Conservation (phyloP, 495 filamentous ascomycete species). For the Trypethelium eluteriae region DNA sequence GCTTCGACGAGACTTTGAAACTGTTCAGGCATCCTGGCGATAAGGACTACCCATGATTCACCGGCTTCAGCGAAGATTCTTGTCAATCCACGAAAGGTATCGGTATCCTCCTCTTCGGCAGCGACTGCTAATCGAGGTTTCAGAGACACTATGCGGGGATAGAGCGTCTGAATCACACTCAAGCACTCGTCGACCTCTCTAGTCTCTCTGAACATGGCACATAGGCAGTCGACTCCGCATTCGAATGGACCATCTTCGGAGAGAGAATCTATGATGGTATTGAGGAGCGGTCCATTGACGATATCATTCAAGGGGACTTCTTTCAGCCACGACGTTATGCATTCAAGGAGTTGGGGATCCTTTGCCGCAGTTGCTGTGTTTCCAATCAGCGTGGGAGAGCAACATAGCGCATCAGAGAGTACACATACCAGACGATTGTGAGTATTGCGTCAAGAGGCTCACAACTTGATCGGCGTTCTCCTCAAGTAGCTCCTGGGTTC, state of each 20-base stretch:
- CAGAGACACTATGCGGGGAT: slow-evolving; percentile 72
- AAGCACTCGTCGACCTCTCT: slow-evolving; percentile 84
- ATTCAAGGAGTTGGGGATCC: slow-evolving; percentile 86
- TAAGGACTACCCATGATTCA: slow-evolving; percentile 84
- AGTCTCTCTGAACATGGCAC: slow-evolving; percentile 84
- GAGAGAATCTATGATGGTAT: slow-evolving; percentile 69
- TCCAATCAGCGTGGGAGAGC: slow-evolving; percentile 12
- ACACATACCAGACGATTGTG: slow-evolving; percentile 76
- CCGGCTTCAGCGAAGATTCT: slow-evolving; percentile 88
- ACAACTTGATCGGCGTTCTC: slow-evolving; percentile 85
- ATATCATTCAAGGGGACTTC: slow-evolving; percentile 80
- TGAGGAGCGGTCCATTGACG: slow-evolving; percentile 76
- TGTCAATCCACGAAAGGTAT: slow-evolving; percentile 79
- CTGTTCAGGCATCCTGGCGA: slow-evolving; percentile 70
- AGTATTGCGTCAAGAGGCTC: slow-evolving; percentile 74
- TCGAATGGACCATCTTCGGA: slow-evolving; percentile 70
- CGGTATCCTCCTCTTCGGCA: slow-evolving; percentile 75
- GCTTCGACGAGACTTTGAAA: slow-evolving; percentile 85
- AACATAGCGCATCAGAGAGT: too few relatives aligned
- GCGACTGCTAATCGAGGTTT: slow-evolving; percentile 67
- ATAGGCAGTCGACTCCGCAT: slow-evolving; percentile 86
- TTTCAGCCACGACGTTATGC: slow-evolving; percentile 90
- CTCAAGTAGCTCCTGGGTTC: slow-evolving; percentile 80
- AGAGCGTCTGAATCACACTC: slow-evolving; percentile 71
- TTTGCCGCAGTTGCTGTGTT: slow-evolving; percentile 54